Percentiles rank a stretch among this genome's conserved stretches.
These are phyloP conservation scores for Penicillium crustosum DNA, from an alignment of 2,329 filamentous ascomycete genomes.

Conservation along the genomic window DNA sequence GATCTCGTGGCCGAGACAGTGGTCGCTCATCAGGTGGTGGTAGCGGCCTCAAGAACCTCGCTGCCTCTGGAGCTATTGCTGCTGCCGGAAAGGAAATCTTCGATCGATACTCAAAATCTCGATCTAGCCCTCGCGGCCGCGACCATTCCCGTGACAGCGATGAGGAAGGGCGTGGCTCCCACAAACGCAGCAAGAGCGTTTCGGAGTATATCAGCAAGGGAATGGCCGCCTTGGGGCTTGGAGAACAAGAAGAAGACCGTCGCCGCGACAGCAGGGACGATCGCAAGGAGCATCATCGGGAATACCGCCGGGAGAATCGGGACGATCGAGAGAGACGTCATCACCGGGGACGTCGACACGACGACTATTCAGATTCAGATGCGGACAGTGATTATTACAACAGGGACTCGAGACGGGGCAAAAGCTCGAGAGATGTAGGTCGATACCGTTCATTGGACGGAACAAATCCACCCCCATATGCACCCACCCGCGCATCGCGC, in stretches of 20 bases:
- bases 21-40: constrained; percentile 50
- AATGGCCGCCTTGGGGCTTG: constrained; percentile 47
- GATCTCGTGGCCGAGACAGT: constrained; percentile 65
- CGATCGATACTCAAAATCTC: constrained; percentile 39
- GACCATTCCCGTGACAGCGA: constrained; percentile 50
- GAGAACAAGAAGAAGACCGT: constrained; percentile 26
- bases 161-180: constrained; percentile 43
- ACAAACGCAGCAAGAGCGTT: constrained; percentile 48
- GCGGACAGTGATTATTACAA: constrained; percentile 35
- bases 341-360: constrained; percentile 25
- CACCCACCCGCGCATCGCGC: constrained; percentile 24
- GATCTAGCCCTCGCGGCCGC: constrained; percentile 42
- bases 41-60: constrained; percentile 42
- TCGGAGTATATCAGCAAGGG: constrained; percentile 47
- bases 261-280: constrained; percentile 22
- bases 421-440: constrained; percentile 48
- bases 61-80: constrained; percentile 46
- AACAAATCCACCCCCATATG: constrained; percentile 25
- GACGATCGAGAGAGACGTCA: constrained; percentile 32
- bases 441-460: constrained; percentile 32
- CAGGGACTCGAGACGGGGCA: constrained; percentile 32
- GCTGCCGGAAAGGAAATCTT: constrained; percentile 50
- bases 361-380: constrained; percentile 45
- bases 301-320: constrained; percentile 10
- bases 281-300: constrained; percentile 7